These are phyloP conservation scores for Chytridium lagenaria DNA, from an alignment of 371 early-diverging fungal genomes.

Conservation along the genomic window DNA sequence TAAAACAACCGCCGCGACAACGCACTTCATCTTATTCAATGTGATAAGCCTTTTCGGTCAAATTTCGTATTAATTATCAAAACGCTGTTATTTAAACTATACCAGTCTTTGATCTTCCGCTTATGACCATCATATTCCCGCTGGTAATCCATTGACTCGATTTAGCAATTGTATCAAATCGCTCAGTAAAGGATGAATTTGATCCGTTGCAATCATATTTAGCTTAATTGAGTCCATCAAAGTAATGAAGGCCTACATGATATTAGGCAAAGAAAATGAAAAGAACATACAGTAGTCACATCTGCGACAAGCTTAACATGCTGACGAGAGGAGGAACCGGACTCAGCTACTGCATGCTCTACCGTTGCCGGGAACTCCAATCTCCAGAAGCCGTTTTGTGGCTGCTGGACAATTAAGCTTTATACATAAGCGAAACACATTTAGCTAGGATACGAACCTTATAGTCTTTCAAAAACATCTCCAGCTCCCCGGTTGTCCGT, in stretches of 20 bases:
- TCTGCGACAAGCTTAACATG: conserved; percentile 85
- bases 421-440: background rate
- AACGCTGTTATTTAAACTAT: conserved; percentile 59
- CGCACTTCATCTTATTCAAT: conserved; percentile 82
- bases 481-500: conserved; percentile 69
- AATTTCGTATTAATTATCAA: conserved; percentile 77
- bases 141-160: conserved; percentile 75
- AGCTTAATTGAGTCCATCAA: conserved; percentile 89
- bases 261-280: background rate
- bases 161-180: conserved; percentile 90
- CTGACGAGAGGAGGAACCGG: conserved; percentile 11
- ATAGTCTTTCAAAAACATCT: conserved; percentile 84
- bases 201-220: conserved; percentile 86
- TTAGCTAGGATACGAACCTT: conserved; percentile 55
- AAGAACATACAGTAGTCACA: conserved; percentile 30
- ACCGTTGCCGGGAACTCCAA: conserved; percentile 90
- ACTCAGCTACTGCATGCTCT: conserved; percentile 76
- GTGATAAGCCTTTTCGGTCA: conserved; percentile 72
- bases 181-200: conserved; percentile 88
- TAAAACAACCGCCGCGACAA: background rate
- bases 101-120: conserved; percentile 83
- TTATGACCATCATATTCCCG: conserved; percentile 82
- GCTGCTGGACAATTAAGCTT: conserved; percentile 75
- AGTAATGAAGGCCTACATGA: conserved; percentile 75
- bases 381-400: conserved; percentile 73